These are phyloP conservation scores for Termitomyces sp. DNA, from an alignment of 768 basidiomycete species.

Conservation along the genomic window DNA sequence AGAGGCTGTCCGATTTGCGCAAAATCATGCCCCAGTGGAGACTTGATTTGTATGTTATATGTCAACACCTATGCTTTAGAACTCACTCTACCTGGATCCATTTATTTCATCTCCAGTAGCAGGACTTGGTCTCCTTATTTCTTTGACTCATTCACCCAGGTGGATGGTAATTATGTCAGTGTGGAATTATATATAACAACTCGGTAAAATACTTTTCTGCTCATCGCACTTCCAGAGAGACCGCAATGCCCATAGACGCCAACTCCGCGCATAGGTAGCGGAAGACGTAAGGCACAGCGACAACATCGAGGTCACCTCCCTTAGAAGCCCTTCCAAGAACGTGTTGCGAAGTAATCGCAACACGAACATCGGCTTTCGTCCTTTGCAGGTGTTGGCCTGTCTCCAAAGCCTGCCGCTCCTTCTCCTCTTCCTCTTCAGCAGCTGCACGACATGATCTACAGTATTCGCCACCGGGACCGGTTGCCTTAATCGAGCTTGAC, in stretches of 20 bases:
- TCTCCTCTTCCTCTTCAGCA: conserved; percentile 62
- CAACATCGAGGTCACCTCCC: conserved; percentile 88
- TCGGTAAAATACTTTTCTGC: conserved; percentile 9
- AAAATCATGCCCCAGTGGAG: conserved; percentile 10
- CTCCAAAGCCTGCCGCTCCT: conserved; percentile 57
- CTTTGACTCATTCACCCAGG: not conserved
- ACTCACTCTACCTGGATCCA: not conserved
- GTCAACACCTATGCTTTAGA: conserved; percentile 4
- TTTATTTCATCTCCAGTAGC: not conserved
- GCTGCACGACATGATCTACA: conserved; percentile 88
- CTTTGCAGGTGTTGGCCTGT: conserved; percentile 49
- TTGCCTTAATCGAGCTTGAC: conserved; percentile 50
- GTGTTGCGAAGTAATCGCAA: conserved; percentile 68
- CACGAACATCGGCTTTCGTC: conserved; percentile 52
- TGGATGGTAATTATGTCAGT: conserved; percentile 10
- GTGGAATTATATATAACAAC: conserved; percentile 14
- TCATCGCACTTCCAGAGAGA: conserved; percentile 77
- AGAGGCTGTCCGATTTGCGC: not conserved
- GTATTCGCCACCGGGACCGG: conserved; percentile 87
- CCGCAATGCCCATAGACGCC: conserved; percentile 96
- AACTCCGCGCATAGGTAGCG: conserved; percentile 93
- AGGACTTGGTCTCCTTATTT: not conserved
- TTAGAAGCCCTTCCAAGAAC: conserved; percentile 58
- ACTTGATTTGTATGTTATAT: conserved; percentile 4
- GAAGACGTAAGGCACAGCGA: conserved; percentile 95